phyloP scores from a whole-genome alignment of 106 monocot genomes.

The Allium cepa region DNA sequence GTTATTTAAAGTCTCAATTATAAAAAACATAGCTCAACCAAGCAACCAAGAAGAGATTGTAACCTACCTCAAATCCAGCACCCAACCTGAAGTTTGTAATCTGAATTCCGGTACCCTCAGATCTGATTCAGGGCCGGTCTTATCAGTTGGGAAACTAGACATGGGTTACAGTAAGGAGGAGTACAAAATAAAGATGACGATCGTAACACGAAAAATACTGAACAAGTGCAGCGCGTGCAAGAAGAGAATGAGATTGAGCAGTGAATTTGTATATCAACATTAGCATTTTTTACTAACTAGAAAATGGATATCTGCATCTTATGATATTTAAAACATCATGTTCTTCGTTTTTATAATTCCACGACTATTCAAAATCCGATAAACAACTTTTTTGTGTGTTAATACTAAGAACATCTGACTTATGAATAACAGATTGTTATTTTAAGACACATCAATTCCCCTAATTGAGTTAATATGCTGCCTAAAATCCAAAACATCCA shows the following conservation, averaged over 20 bases:
- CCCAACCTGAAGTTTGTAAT: neutral
- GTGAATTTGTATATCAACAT: conserved; percentile 59
- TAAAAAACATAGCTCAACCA: too few relatives aligned
- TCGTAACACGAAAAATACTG: conserved; percentile 6
- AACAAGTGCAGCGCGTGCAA: conserved; percentile 63
- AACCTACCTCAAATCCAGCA: conserved; percentile 26
- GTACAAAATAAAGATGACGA: conserved; percentile 9
- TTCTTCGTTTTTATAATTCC: neutral
- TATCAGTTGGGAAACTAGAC: neutral
- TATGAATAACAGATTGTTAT: too few relatives aligned
- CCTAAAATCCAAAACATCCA: too few relatives aligned
- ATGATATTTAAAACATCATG: neutral
- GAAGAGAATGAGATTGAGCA: conserved; percentile 58
- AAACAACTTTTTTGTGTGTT: neutral
- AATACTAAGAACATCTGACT: neutral
- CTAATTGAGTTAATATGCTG: too few relatives aligned
- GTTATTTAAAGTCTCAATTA: too few relatives aligned
- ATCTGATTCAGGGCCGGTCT: neutral
- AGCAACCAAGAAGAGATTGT: too few relatives aligned
- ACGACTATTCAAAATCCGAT: neutral
- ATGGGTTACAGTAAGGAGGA: neutral
- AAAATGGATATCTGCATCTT: too few relatives aligned
- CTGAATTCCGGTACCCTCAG: neutral
- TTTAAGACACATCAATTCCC: too few relatives aligned
- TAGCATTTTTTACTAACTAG: neutral